Conservation (phyloP, 1,284 basidiomycete genomes). For the Ustilago crameri region DNA sequence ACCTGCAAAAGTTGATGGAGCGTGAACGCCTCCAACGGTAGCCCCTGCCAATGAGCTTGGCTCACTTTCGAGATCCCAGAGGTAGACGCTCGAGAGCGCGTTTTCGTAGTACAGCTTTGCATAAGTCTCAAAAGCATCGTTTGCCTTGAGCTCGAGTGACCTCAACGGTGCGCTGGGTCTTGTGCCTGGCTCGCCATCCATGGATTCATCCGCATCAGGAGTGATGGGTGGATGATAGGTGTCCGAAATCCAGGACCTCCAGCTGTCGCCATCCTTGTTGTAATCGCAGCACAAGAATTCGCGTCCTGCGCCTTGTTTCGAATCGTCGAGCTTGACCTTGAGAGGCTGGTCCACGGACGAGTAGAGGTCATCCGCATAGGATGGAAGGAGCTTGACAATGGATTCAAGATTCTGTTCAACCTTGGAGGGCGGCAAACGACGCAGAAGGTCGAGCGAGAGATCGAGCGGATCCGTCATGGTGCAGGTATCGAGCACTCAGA, state of each 20-base stretch:
- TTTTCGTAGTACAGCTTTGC: conserved; percentile 98
- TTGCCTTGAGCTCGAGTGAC: conserved; percentile 90
- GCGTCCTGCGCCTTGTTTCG: conserved; percentile 74
- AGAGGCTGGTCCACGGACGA: conserved; percentile 96
- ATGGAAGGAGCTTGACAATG: conserved; percentile 78
- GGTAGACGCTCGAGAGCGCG: conserved; percentile 94
- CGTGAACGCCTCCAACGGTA: conserved; percentile 28
- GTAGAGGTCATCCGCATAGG: conserved; percentile 93
- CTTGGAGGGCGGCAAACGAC: conserved; percentile 90
- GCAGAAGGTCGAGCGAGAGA: conserved; percentile 83
- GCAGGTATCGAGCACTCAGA: no score
- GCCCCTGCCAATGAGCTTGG: conserved; percentile 36
- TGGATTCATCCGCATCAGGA: conserved; percentile 33
- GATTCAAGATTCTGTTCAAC: conserved; percentile 87
- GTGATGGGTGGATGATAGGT: conserved; percentile 84
- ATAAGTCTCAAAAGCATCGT: conserved; percentile 97
- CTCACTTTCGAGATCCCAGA: conserved; percentile 95
- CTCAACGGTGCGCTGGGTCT: conserved; percentile 84
- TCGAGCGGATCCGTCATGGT: conserved; percentile 61
- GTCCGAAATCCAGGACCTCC: conserved; percentile 96
- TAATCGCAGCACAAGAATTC: conserved; percentile 98
- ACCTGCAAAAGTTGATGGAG: conserved; percentile 83
- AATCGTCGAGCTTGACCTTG: conserved; percentile 80
- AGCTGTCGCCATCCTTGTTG: conserved; percentile 94
- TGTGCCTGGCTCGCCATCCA: conserved; percentile 72